phyloP scores from a whole-genome alignment of 257 asterid species.

The Nicotiana knightiana region DNA sequence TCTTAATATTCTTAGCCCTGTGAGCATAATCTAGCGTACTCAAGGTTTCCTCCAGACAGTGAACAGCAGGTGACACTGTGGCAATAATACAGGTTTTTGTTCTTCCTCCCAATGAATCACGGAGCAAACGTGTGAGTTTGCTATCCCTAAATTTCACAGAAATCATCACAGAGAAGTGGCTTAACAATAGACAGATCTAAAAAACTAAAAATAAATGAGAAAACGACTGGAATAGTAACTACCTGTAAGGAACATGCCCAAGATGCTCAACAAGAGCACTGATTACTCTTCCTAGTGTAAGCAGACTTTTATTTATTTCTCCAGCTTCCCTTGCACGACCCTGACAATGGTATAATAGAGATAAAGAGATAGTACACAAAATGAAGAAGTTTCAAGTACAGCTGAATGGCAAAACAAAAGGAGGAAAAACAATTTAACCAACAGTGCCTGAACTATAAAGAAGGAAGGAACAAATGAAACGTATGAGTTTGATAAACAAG shows the following conservation, averaged over 20 bases:
- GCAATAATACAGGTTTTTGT: conserved; percentile 90
- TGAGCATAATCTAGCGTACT: conserved; percentile 91
- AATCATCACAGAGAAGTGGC: neutral
- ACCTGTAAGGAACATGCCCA: conserved; percentile 88
- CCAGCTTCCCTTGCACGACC: conserved; percentile 97
- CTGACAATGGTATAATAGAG: conserved; percentile 20
- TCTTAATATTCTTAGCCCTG: conserved; percentile 82
- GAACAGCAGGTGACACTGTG: conserved; percentile 90
- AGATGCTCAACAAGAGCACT: conserved; percentile 90
- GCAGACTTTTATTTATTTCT: conserved; percentile 87
- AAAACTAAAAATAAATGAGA: neutral
- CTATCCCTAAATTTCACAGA: conserved; percentile 52
- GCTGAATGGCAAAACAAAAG: neutral
- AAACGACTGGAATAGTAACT: neutral
- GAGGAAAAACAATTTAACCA: neutral
- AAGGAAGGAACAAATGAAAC: neutral
- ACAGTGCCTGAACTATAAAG: neutral
- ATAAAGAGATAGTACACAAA: neutral
- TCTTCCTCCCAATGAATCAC: conserved; percentile 89
- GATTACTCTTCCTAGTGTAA: conserved; percentile 81
- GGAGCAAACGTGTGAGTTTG: conserved; percentile 80
- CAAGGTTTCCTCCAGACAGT: conserved; percentile 87
- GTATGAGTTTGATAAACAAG: neutral
- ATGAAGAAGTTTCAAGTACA: neutral
- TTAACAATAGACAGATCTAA: neutral